phyloP scores from a whole-genome alignment of 306 rosid species.

The Echinosophora koreensis region DNA sequence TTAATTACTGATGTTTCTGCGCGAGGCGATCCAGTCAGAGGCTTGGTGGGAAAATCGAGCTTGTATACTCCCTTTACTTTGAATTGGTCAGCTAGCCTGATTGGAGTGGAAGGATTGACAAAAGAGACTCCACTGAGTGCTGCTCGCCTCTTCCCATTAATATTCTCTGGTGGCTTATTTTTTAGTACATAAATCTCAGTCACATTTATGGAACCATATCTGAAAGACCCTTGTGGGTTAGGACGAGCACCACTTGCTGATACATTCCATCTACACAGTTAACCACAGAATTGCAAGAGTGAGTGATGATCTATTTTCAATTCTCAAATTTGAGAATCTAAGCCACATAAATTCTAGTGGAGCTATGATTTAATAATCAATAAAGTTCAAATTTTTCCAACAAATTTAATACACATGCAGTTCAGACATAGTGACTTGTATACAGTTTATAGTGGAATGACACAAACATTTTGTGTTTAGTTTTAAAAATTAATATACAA shows the following conservation, averaged over 20 bases:
- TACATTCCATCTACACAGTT: constrained; percentile 85
- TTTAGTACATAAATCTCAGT: constrained; percentile 83
- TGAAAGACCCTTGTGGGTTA: constrained; percentile 95
- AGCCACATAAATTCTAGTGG: not conserved
- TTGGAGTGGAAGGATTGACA: constrained; percentile 82
- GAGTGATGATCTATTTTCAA: constrained; percentile 9
- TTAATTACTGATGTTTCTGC: constrained; percentile 82
- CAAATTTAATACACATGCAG: not conserved
- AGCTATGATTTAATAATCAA: not conserved
- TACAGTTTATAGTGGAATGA: not conserved
- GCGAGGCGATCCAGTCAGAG: constrained; percentile 73
- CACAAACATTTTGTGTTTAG: not conserved
- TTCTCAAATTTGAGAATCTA: constrained; percentile 30
- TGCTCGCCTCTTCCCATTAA: constrained; percentile 73
- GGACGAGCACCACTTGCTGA: constrained; percentile 99
- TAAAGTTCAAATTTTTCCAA: not conserved
- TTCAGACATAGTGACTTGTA: not conserved
- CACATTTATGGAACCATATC: constrained; percentile 94
- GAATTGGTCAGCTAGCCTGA: constrained; percentile 83
- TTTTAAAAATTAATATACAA: not conserved
- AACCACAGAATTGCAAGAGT: constrained; percentile 43
- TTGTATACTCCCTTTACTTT: constrained; percentile 83
- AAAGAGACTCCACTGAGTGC: constrained; percentile 86
- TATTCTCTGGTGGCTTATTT: constrained; percentile 72
- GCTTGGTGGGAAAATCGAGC: constrained; percentile 87